Evolutionary conservation across 495 filamentous ascomycete genomes (phyloP).

Genomic region (Talaromyces thailandensis): DNA sequence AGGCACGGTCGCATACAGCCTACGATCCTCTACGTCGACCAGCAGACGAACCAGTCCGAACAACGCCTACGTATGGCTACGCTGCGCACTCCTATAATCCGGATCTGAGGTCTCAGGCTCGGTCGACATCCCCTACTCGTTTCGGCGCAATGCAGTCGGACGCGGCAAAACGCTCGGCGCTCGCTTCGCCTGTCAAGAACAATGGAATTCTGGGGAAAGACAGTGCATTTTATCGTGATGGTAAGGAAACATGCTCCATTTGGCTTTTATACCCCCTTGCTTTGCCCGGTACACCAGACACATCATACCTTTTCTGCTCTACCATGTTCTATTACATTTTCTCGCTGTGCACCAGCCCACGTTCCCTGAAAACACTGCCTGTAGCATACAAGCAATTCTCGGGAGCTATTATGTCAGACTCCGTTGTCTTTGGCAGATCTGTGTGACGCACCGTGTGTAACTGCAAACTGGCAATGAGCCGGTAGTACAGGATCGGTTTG

Average conservation of each 20-base stretch:
- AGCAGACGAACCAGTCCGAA: constrained; percentile 20
- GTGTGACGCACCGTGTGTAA: neutral
- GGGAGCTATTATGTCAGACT: neutral
- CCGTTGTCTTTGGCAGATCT: neutral
- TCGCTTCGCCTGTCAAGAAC: constrained; percentile 13
- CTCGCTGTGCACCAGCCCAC: neutral
- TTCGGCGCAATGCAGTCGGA: constrained; percentile 13
- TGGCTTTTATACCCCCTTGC: neutral
- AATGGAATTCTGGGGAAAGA: constrained; percentile 14
- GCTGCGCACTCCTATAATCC: constrained; percentile 10
- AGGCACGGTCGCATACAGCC: constrained; percentile 8
- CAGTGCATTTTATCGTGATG: constrained; percentile 19
- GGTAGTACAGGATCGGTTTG: neutral
- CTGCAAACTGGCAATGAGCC: neutral
- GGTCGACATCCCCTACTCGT: constrained; percentile 14
- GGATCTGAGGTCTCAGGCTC: constrained; percentile 2
- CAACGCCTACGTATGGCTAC: constrained; percentile 18
- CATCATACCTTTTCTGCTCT: neutral
- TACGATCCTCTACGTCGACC: constrained; percentile 16
- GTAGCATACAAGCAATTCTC: neutral
- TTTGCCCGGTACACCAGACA: neutral
- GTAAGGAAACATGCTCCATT: constrained; percentile 11
- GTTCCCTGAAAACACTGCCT: neutral
- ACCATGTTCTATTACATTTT: neutral
- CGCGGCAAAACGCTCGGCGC: constrained; percentile 12